Evolutionary conservation across 2,329 filamentous ascomycete species (phyloP), one percentile per base, ranked within the genome.

Genomic region (Neodidymelliopsis sp.): DNA sequence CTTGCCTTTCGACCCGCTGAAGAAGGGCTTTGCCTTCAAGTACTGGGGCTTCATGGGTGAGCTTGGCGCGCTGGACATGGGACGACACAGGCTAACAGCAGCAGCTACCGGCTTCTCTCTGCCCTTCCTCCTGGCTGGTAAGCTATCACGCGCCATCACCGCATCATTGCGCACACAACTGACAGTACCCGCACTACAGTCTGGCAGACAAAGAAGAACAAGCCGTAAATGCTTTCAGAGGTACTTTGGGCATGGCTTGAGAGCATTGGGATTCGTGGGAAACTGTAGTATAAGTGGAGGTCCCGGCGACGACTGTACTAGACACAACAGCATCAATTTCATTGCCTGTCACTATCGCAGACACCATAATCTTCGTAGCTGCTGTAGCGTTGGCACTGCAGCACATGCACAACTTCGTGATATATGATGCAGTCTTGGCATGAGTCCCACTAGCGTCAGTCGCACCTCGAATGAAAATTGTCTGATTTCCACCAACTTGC

Each of bases 1-100:
- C 84, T 79, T 99, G 62, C 94, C 94, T 63, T 99, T 99, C 86
- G 96, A 99, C 84, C 89, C 94, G 63, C 83, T 90, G 80, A 93
- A 87, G 74, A 90, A 86, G 79, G 89, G 83, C 79, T 99, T 99
- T 75, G 84, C 80, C 62, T 56, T 90, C 65, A 83, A 87, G 78
- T 99, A 89, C 86, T 95, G 91, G 88, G 73, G 74, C 57, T 94
- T 89, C 81, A 87, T 87, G 83, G 75, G 87, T 89, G 72, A 64
- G 68, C 54, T 59, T 56, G 80, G 77, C 23, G 31, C 40, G 16
- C 28, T 33, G 24, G 25, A 37, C 42, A 49, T 53, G 16, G 18
- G 40, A 20, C 25, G 41, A 30, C 39, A 25, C 20, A 42, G 33
- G 65, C 77, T 82, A 66, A 82, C 67, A 45, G 22, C 12, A 27